These are phyloP conservation scores for Suillus brevipes DNA, from an alignment of 768 basidiomycete species.

Conservation along the genomic window DNA sequence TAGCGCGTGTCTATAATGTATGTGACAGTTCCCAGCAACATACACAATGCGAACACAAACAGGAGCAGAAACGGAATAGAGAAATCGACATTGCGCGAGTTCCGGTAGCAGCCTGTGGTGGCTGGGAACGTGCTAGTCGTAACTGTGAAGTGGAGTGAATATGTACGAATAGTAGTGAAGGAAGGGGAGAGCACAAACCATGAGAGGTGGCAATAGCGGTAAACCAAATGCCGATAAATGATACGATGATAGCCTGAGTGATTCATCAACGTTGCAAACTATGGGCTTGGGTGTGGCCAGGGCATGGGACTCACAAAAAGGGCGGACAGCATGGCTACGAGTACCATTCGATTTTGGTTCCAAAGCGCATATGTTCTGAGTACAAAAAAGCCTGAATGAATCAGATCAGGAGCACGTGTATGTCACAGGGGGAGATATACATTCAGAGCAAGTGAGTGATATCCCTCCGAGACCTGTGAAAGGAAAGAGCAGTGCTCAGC, in stretches of 20 bases:
- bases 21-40: too few species aligned
- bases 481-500: neutral
- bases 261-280: neutral
- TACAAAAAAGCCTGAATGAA: neutral
- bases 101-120: too few species aligned
- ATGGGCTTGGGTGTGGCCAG: neutral
- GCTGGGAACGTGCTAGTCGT: too few species aligned
- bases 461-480: neutral
- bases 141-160: neutral
- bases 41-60: too few species aligned
- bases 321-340: neutral
- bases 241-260: neutral
- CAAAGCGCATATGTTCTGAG: neutral
- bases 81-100: too few species aligned
- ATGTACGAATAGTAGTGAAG: neutral
- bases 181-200: neutral
- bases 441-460: neutral
- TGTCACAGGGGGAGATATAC: neutral
- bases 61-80: too few species aligned
- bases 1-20: too few species aligned
- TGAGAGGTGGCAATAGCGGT: neutral
- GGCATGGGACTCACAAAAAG: neutral
- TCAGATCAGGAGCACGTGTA: neutral
- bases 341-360: neutral
- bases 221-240: neutral